Evolutionary conservation across 805 yeast species (phyloP).

Genomic region (Myxozyma udenii): DNA sequence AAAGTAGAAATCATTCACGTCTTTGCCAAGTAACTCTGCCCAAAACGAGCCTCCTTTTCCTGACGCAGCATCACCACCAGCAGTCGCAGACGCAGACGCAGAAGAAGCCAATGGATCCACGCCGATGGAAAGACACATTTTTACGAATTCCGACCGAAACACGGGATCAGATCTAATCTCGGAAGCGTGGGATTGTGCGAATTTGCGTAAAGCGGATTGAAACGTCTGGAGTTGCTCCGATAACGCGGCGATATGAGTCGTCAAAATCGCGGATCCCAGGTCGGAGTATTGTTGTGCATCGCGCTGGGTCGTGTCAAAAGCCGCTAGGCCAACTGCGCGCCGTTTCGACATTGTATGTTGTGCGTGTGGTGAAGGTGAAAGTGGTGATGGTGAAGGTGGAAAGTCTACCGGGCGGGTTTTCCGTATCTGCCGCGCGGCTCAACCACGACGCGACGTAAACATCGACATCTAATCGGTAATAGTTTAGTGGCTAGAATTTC

Average conservation of each 20-base stretch:
- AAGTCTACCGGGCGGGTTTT: too few species aligned
- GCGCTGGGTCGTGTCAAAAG: constrained; percentile 43
- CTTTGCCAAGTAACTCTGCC: constrained; percentile 39
- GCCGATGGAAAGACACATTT: constrained; percentile 75
- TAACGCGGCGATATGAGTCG: constrained; percentile 58
- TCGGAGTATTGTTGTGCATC: constrained; percentile 45
- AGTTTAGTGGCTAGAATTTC: constrained; percentile 41
- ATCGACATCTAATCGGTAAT: too few species aligned
- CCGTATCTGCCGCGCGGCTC: too few species aligned
- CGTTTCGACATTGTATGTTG: constrained; percentile 15
- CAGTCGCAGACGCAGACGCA: constrained; percentile 5
- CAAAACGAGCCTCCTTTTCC: constrained; percentile 38
- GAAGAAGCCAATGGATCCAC: constrained; percentile 65
- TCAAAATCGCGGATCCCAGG: constrained; percentile 51
- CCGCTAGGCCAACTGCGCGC: constrained; percentile 46
- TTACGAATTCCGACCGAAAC: constrained; percentile 67
- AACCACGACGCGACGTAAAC: too few species aligned
- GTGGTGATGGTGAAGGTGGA: too few species aligned
- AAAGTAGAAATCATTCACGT: constrained; percentile 54
- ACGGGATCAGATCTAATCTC: constrained; percentile 64
- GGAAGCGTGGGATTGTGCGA: constrained; percentile 66
- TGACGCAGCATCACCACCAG: constrained; percentile 18
- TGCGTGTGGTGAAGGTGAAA: background rate
- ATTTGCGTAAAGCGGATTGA: constrained; percentile 70
- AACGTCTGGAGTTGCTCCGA: constrained; percentile 71